Conservation (phyloP, 768 basidiomycete genomes). For the Mycena floridula region DNA sequence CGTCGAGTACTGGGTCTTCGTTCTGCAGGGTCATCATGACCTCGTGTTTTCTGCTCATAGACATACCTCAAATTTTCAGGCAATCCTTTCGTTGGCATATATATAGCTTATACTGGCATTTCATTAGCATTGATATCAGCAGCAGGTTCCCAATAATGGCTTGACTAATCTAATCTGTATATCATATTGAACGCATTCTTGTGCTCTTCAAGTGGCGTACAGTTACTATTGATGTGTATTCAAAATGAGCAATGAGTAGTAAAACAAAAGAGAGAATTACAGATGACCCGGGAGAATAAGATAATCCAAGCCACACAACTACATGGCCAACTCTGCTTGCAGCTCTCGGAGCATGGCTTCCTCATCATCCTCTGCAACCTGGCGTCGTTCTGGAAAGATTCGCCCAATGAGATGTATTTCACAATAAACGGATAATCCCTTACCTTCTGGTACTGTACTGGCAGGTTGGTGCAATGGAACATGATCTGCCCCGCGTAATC, state of each 20-base stretch:
- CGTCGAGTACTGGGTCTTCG: slow-evolving; percentile 79
- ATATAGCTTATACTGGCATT: too few relatives aligned
- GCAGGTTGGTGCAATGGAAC: slow-evolving; percentile 83
- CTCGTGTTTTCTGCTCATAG: slow-evolving; percentile 6
- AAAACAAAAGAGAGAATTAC: neutral
- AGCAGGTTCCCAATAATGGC: slow-evolving; percentile 15
- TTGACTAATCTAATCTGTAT: slow-evolving; percentile 22
- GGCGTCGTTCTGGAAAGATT: slow-evolving; percentile 22
- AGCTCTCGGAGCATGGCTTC: slow-evolving; percentile 83
- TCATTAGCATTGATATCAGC: slow-evolving; percentile 26
- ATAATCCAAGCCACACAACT: slow-evolving; percentile 15
- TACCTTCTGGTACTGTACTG: slow-evolving; percentile 42
- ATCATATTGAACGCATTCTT: slow-evolving; percentile 8
- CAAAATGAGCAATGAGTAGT: neutral
- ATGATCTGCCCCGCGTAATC: slow-evolving; percentile 81
- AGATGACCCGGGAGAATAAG: slow-evolving; percentile 12
- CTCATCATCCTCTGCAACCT: slow-evolving; percentile 75
- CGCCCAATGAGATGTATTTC: too few relatives aligned
- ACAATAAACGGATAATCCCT: slow-evolving; percentile 16
- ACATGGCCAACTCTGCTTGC: slow-evolving; percentile 87
- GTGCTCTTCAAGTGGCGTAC: neutral
- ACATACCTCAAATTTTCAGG: too few relatives aligned
- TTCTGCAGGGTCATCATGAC: slow-evolving; percentile 34
- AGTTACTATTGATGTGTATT: too few relatives aligned
- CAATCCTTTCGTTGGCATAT: too few relatives aligned